Evolutionary conservation across 192 early-diverging fungal species (phyloP).

Genomic region (Obelidium mucronatum): DNA sequence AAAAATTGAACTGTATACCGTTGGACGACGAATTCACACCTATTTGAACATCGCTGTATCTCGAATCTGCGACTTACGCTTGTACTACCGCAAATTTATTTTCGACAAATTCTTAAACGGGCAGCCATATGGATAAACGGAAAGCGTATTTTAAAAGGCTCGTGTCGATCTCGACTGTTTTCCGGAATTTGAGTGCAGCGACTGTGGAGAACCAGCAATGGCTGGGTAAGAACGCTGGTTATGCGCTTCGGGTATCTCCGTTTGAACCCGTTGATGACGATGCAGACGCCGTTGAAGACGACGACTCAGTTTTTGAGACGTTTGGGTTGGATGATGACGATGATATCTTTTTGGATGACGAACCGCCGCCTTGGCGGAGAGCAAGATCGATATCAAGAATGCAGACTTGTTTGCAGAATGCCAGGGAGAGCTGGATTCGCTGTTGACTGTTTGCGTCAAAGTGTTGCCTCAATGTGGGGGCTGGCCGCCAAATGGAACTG

Average conservation of each 20-base stretch:
- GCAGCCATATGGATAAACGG: not conserved
- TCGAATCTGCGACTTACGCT: not conserved
- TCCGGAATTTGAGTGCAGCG: slow-evolving; percentile 22
- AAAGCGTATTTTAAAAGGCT: slow-evolving; percentile 14
- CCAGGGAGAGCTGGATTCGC: not conserved
- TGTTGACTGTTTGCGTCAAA: not conserved
- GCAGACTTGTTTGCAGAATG: slow-evolving; percentile 21
- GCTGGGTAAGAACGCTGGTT: slow-evolving; percentile 13
- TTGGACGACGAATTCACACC: not conserved
- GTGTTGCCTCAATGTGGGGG: slow-evolving; percentile 8
- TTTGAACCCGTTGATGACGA: not conserved
- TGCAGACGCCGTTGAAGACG: not conserved
- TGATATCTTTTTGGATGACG: not conserved
- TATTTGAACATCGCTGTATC: not conserved
- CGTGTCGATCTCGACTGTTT: slow-evolving; percentile 1
- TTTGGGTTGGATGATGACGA: not conserved
- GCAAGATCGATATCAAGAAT: not conserved
- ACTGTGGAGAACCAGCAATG: slow-evolving; percentile 19
- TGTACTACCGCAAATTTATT: not conserved
- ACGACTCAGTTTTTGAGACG: not conserved
- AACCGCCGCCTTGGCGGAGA: slow-evolving; percentile 1
- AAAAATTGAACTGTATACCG: not conserved
- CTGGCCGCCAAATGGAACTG: not conserved
- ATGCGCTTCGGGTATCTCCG: slow-evolving; percentile 14
- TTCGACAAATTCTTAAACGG: not conserved